Evolutionary conservation across 1,284 basidiomycete genomes (phyloP).

Genomic region (Ceratobasidium sp.): DNA sequence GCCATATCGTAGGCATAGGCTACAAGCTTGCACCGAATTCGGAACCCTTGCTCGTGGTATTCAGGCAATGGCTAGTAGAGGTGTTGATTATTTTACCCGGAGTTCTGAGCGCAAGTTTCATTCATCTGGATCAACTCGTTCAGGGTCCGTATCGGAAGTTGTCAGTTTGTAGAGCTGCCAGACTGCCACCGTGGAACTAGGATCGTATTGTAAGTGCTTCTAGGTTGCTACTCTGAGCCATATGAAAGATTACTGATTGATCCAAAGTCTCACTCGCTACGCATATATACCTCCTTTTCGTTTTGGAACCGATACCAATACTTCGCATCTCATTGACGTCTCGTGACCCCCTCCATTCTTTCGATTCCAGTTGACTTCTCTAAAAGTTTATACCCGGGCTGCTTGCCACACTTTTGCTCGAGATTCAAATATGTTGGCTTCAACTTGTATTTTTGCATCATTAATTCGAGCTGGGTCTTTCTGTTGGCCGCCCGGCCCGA

Average conservation of each 20-base stretch:
- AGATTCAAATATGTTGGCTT: too few species aligned
- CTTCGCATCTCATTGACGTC: not conserved
- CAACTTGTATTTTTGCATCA: too few species aligned
- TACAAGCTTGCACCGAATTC: not conserved
- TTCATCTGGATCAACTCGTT: not conserved
- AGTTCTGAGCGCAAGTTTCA: not conserved
- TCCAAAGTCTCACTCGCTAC: not conserved
- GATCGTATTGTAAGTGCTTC: not conserved
- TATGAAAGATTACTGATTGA: not conserved
- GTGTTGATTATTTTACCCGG: not conserved
- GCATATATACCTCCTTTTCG: not conserved
- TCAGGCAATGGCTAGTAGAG: not conserved
- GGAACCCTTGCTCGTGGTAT: not conserved
- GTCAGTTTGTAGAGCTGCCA: conserved; percentile 1
- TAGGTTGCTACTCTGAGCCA: not conserved
- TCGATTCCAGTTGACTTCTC: too few species aligned
- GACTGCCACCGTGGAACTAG: not conserved
- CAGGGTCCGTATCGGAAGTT: not conserved
- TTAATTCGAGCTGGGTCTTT: too few species aligned
- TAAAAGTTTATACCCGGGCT: too few species aligned
- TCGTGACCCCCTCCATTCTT: not conserved
- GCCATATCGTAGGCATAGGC: not conserved
- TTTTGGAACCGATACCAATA: not conserved
- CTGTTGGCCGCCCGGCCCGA: too few species aligned
- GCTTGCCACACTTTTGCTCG: too few species aligned